Percentiles rank a stretch among this genome's conserved stretches.
These are phyloP conservation scores for Trichosporon coremiiforme DNA, from an alignment of 1,284 basidiomycete genomes.

Conservation along the genomic window DNA sequence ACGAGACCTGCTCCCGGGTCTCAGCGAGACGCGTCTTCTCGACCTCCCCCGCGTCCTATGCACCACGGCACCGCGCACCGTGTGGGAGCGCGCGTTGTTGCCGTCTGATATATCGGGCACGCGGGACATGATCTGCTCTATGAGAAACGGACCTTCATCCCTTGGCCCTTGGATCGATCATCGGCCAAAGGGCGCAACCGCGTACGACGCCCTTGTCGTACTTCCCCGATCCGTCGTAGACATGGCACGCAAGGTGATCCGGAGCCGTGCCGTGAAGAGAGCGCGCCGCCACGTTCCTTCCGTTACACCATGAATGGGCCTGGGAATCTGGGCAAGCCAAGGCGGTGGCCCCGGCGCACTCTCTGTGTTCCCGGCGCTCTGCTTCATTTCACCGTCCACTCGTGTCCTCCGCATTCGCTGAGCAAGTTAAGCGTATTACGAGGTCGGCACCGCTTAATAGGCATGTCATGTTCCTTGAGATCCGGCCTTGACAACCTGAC, in stretches of 20 bases:
- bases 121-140: background rate
- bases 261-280: background rate
- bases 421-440: background rate
- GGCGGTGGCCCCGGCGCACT: background rate
- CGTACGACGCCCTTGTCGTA: constrained; percentile 1
- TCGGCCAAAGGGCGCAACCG: background rate
- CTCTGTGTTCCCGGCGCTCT: background rate
- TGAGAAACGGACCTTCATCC: background rate
- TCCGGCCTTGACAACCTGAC: background rate
- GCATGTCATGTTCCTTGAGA: background rate
- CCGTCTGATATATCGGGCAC: too few relatives aligned
- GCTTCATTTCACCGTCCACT: background rate
- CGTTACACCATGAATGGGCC: background rate
- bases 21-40: too few relatives aligned
- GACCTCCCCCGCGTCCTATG: too few relatives aligned
- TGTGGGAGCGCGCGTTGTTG: background rate
- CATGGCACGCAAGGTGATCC: background rate
- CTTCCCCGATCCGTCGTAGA: background rate
- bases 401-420: background rate
- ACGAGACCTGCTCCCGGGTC: too few relatives aligned
- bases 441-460: background rate
- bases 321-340: background rate
- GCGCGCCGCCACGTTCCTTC: background rate
- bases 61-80: too few relatives aligned
- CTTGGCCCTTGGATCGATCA: background rate